Evolutionary conservation across 768 basidiomycete species (phyloP), one percentile per base, ranked within the genome.

Genomic region (Strobilomyces confusus): DNA sequence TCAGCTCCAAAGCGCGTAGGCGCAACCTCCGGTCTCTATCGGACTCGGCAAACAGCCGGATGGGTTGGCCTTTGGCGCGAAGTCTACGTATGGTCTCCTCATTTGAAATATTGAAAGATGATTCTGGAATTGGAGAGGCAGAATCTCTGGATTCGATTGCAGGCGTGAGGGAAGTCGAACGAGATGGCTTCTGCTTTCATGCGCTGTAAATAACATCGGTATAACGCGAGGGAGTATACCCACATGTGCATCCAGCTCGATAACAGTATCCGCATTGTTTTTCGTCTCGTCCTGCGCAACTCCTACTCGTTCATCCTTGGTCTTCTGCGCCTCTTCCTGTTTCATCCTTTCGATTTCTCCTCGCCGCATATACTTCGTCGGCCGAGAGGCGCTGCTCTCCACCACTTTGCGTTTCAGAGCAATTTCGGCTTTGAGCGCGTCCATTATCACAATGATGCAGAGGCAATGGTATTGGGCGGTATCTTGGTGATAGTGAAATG

Each of bases 1-100:
- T 90, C 34, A 99, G 82, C 67, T 99, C 97, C 15, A 99, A 75
- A 1, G 97, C 95, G 48, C 97, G 83, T 14, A 99, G 73, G 14
- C 97, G 84, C 14, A 98, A 72, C 30, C 94, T 77, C 11, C 97
- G 80, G 25, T 98, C 97, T 73, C 94, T 92, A 74, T 99, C 97
- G 0, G 86, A 84, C 69, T 99, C 97, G 30, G 86, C 97, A 64
- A 99, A 99, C 9, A 99, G 75, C 26, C 93, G 83, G 56, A 98
- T 89, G 5, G 97, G 97, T 66, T 98, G 95, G 22, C 90, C 92
- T 66, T 97, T 95, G 23, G 81, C 76, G 43, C 97, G 86, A 14
- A 99, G 81, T 20, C 97, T 82, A 9, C 92, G 86, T 51, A 94
- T 77, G 13, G 89, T 91, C 63, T 99, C 97, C 56, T 94, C 89